phyloP scores from a whole-genome alignment of 495 filamentous ascomycete species.

The Beverwykella pulmonaria region DNA sequence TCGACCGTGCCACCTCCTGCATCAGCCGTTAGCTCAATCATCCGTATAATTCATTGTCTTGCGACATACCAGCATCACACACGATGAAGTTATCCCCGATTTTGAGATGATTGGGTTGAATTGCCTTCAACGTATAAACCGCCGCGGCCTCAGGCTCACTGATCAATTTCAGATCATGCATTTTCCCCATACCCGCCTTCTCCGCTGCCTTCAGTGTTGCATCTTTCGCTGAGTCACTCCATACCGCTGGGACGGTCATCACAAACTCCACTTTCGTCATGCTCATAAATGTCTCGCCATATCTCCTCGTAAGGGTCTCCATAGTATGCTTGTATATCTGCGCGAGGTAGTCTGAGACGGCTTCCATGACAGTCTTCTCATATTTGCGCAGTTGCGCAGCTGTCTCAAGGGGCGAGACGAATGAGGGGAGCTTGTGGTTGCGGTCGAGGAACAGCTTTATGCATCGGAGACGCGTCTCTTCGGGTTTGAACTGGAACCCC shows the following conservation, averaged over 20 bases:
- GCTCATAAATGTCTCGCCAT: constrained; percentile 50
- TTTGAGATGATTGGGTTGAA: constrained; percentile 45
- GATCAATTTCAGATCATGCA: constrained; percentile 53
- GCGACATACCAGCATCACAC: constrained; percentile 43
- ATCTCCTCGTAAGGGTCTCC: constrained; percentile 64
- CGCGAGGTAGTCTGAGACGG: constrained; percentile 51
- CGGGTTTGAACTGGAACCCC: constrained; percentile 78
- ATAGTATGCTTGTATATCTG: constrained; percentile 73
- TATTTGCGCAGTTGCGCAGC: constrained; percentile 68
- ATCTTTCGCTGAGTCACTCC: constrained; percentile 52
- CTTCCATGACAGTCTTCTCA: constrained; percentile 51
- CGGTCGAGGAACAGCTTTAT: constrained; percentile 81
- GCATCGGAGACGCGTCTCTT: constrained; percentile 72
- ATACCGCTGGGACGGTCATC: constrained; percentile 71
- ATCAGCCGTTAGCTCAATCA: constrained; percentile 2
- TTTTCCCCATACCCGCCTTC: constrained; percentile 55
- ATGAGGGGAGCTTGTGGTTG: constrained; percentile 74
- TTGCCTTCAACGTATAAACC: constrained; percentile 53
- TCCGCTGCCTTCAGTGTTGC: constrained; percentile 50
- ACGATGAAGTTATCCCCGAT: constrained; percentile 49
- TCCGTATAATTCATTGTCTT: neutral
- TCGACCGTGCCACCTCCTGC: constrained; percentile 50
- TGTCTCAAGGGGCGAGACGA: constrained; percentile 73
- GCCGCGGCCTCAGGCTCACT: constrained; percentile 68
- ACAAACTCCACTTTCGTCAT: constrained; percentile 51